Conservation (phyloP, 768 basidiomycete species). For the Rhodotorula sphaerocarpa region DNA sequence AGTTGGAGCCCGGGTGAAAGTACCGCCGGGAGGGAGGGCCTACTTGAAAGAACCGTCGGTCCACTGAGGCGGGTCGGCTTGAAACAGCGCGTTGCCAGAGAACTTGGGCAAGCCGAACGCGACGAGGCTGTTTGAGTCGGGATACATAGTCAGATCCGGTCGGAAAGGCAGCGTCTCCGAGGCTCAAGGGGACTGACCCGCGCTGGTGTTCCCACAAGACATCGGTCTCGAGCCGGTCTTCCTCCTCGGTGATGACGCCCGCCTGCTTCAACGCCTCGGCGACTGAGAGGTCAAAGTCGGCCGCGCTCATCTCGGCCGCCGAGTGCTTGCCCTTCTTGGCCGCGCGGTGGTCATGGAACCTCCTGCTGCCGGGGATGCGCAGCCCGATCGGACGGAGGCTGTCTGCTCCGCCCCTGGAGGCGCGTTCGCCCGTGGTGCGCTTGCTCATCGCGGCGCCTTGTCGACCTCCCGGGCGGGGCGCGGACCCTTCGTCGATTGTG, state of each 20-base stretch:
- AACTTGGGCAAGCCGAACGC: constrained; percentile 27
- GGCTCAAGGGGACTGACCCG: constrained; percentile 11
- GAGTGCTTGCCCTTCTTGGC: background rate
- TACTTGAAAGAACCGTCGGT: background rate
- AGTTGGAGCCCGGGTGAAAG: background rate
- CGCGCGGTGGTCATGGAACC: too few species aligned
- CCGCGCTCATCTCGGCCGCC: background rate
- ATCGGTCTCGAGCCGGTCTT: constrained; percentile 16
- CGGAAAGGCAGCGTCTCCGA: background rate
- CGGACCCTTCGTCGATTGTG: constrained; percentile 6
- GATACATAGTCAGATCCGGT: background rate
- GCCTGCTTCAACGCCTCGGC: constrained; percentile 1
- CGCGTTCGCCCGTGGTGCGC: background rate
- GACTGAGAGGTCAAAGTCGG: constrained; percentile 1
- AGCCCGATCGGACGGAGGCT: too few species aligned
- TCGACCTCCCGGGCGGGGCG: background rate
- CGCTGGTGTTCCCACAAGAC: constrained; percentile 31
- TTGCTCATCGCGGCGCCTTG: background rate
- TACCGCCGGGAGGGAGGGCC: background rate
- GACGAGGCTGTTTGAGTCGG: background rate
- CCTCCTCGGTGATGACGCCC: constrained; percentile 12
- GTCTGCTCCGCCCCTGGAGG: constrained; percentile 1
- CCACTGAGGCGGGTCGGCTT: constrained; percentile 18
- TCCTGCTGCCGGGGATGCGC: background rate
- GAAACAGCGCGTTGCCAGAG: constrained; percentile 7